Conservation (phyloP, 106 monocot genomes). For the Acanthochlamys bracteata region DNA sequence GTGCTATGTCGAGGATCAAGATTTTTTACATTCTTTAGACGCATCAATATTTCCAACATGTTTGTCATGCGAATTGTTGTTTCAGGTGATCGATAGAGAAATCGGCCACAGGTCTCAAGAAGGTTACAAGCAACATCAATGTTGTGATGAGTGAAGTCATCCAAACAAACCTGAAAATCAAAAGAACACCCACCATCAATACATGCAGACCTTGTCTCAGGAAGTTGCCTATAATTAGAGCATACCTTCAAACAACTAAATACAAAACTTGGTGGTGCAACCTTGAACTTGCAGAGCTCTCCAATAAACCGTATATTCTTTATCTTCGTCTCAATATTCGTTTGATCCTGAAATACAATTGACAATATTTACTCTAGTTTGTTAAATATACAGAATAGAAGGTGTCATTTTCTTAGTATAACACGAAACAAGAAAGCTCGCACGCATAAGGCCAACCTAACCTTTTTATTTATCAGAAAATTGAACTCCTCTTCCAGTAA, state of each 20-base stretch:
- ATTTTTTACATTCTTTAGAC: slow-evolving; percentile 97
- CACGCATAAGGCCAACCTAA: slow-evolving; percentile 1
- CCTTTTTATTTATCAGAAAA: slow-evolving; percentile 97
- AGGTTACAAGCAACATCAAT: slow-evolving; percentile 98
- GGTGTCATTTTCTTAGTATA: neutral
- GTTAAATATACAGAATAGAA: neutral
- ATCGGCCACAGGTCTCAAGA: slow-evolving; percentile 96
- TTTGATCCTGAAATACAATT: slow-evolving; percentile 77
- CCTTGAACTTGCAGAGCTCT: slow-evolving; percentile 95
- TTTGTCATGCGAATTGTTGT: slow-evolving; percentile 90
- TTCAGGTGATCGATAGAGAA: slow-evolving; percentile 93
- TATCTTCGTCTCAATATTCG: slow-evolving; percentile 97
- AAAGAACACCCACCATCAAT: too few relatives aligned
- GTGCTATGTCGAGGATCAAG: slow-evolving; percentile 97
- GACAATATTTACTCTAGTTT: neutral
- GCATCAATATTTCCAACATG: slow-evolving; percentile 97
- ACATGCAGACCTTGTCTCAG: too few relatives aligned
- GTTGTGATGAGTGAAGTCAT: slow-evolving; percentile 98
- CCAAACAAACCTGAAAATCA: slow-evolving; percentile 68
- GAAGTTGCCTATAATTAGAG: too few relatives aligned
- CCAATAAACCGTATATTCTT: slow-evolving; percentile 99
- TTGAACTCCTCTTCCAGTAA: slow-evolving; percentile 95
- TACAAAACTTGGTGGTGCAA: slow-evolving; percentile 73
- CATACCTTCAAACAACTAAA: slow-evolving; percentile 94
- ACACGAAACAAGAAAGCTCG: slow-evolving; percentile 1